Percentiles rank a stretch among this genome's conserved stretches.
These are phyloP conservation scores for Penicillium sp. DNA, from an alignment of 2,329 filamentous ascomycete species.

Conservation along the genomic window DNA sequence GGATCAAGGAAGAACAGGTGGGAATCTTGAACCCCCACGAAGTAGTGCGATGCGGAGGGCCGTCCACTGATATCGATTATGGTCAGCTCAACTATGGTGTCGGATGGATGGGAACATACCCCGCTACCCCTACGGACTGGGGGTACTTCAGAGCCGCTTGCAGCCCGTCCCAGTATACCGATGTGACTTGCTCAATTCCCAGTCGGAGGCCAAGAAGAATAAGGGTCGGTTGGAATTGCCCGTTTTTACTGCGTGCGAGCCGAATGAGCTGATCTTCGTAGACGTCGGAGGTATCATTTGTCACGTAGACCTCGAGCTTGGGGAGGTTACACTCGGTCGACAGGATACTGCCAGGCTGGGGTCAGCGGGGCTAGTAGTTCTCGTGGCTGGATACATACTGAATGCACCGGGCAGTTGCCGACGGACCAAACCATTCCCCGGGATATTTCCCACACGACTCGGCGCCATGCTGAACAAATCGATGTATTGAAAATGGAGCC, in stretches of 20 bases:
- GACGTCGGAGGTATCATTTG: conserved; percentile 85
- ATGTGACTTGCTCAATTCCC: conserved; percentile 91
- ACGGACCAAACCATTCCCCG: conserved; percentile 98
- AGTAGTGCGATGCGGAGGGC: conserved; percentile 84
- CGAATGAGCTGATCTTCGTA: conserved; percentile 86
- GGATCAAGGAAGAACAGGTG: conserved; percentile 94
- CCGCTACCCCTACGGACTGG: conserved; percentile 94
- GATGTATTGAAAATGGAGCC: conserved; percentile 92
- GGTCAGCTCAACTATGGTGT: conserved; percentile 8
- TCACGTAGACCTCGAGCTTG: conserved; percentile 78
- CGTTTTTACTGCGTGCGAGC: conserved; percentile 67
- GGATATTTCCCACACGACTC: conserved; percentile 88
- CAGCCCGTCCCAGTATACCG: conserved; percentile 92
- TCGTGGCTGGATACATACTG: conserved; percentile 59
- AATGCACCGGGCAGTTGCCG: conserved; percentile 89
- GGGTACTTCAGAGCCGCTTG: conserved; percentile 79
- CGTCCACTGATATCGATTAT: conserved; percentile 64
- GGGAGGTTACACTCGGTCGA: conserved; percentile 63
- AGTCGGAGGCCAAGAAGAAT: conserved; percentile 85
- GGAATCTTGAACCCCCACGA: conserved; percentile 69
- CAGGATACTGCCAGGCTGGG: conserved; percentile 61
- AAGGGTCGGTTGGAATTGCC: conserved; percentile 75
- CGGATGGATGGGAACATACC: conserved; percentile 56
- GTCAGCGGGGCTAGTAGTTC: background rate
- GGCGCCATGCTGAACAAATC: conserved; percentile 86